Base-by-base conservation (phyloP, 2,329 filamentous ascomycete species). In the Verticillium tricorpus region DNA sequence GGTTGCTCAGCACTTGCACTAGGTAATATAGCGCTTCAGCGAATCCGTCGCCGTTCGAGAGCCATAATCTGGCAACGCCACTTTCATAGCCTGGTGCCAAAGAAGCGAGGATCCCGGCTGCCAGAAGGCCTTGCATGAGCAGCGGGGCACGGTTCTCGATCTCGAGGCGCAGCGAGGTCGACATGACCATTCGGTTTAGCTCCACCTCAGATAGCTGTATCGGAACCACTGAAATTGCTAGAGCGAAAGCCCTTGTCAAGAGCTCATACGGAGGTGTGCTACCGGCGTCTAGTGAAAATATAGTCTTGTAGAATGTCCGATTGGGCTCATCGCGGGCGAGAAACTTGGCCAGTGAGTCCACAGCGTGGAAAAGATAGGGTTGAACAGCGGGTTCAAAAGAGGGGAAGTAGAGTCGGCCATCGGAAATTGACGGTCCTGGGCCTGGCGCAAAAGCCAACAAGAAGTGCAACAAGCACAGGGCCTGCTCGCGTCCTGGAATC, bases 291-390 rank as follows among this genome's bases (percentile, higher is more conserved):
- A 88, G 82, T 22, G 87, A 81, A 69, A 98, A 96, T 11, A 98
- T 89, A 50, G 86, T 82, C 72, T 90, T 91, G 79, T 93, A 98
- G 68, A 91, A 89, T 3, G 87, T 88, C 64, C 95, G 83, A 69
- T 99, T 99, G 0, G 95, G 94, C 68, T 98, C 94, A 72, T 98
- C 95, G 59, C 93, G 85, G 4, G 95, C 94, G 31, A 99, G 82
- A 3, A 99, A 81, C 74, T 98, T 98, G 2, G 95, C 94, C 31
- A 98, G 79, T 57, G 90, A 90, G 72, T 99, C 95, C 19, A 98
- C 86, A 1, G 95, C 95, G 40, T 92, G 87, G 3, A 94, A 93
- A 1, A 97, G 85, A 73, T 98, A 98, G 52, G 89, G 88, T 72
- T 99, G 94, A 34, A 93, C 77, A 11, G 84, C 80, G 0, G 95